Evolutionary conservation across 257 asterid species (phyloP), one percentile per base, ranked within the genome.

Genomic region (Coffea canephora): DNA sequence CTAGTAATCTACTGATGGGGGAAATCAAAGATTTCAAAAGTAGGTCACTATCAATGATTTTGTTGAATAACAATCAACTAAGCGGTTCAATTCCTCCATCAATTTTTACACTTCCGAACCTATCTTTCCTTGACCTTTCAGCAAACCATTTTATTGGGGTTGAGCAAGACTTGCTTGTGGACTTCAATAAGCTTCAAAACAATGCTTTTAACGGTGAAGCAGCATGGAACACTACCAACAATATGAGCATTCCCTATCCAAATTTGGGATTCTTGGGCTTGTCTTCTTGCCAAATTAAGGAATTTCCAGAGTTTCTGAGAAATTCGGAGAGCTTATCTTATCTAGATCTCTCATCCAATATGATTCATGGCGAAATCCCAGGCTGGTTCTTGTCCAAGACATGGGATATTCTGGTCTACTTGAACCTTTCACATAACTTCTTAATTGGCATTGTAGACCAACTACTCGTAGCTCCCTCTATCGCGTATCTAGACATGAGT

Each of bases 21-120:
- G 72, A 75, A 46, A 48, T 76, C 45, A 57, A 27, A 4, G 73
- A 81, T 39, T 49, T 81, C 21, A 14, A n/a, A 59, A 31, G 31
- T 46, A 69, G 16, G 64, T 82, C 48, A 39, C n/a, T 82, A 39
- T 46, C 1, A 23, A 1, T 21, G 18, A 23, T 78, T 78, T 19
- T 21, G 50, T 14, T 77, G 8, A 5, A 43, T 18, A 46, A 67
- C 1, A 78, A 82, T 73, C 67, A 19, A 49, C 52, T 77, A 2
- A 41, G 21, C 52, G 85, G 79, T 41, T 64, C 54, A 34, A 73
- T 78, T 52, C 85, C 85, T 13, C 3, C n/a, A 23, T 64, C 82
- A 71, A 59, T 82, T 15, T 77, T 59, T 0, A 55, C 65, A 62
- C 76, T 77, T 11, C 50, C 27, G 14, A 57, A 57, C 27, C 21